Evolutionary conservation across 1,284 basidiomycete genomes (phyloP), one percentile per base, ranked within the genome.

Genomic region (Heliocybe sulcata): DNA sequence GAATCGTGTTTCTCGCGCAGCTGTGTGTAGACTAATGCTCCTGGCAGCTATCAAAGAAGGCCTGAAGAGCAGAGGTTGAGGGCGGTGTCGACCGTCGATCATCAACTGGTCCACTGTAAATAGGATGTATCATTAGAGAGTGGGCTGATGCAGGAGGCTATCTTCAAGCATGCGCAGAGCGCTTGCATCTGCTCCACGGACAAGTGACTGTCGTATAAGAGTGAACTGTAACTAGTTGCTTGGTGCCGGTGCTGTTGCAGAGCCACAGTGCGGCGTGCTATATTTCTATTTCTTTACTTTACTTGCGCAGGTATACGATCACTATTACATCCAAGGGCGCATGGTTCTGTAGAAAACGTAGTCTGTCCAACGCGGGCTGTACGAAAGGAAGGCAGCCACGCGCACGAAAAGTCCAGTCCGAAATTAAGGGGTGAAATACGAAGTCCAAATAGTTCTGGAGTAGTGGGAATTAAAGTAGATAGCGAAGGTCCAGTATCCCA

Each of bases 1-100:
- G 78, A 61, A 25, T 23, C 23, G 20, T 20, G n/a, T 23, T 20
- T 35, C 14, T 22, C 2, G 26, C 26, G 27, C 33, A 33, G 26
- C 33, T 35, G 12, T 20, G 23, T 10, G 47, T 8, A 49, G 22
- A n/a, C 33, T 11, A 35, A 14, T 27, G 29, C 12, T 8, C n/a
- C 16, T n/a, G 49, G 12, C 16, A 61, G 60, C 60, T 9, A 56
- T 61, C 23, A 61, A 61, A 51, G 54, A 60, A 20, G 58, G 60
- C 11, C 26, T 61, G 45, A 60, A 61, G 45, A 2, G 52, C 11
- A 61, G 33, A 35, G 54, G 35, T 33, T 60, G 52, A 60, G 22
- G 12, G 47, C n/a, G 6, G 20, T 16, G n/a, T 42, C 16, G 19
- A n/a, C 38, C 19, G 19, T 20, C 19, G 16, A 35, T 35, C 33